A percentile compares a stretch with the other conserved stretches of the same genome.
These are phyloP conservation scores for Pichia kudriavzevii DNA, from an alignment of 1,139 yeast genomes.

Conservation along the genomic window DNA sequence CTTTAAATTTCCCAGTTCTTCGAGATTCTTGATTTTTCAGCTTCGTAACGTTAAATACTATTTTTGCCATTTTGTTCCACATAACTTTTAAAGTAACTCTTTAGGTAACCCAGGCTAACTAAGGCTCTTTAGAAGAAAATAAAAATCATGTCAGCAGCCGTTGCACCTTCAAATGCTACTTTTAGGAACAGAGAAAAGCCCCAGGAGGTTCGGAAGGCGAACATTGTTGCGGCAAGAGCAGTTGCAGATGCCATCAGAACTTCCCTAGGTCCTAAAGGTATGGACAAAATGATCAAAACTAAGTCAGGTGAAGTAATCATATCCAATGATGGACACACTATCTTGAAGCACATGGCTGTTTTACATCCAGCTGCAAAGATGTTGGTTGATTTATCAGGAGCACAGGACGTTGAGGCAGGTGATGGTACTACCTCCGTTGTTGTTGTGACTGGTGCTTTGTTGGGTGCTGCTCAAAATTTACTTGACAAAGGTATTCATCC, in stretches of 20 bases:
- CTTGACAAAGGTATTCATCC: constrained; percentile 93
- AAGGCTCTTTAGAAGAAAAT: no score
- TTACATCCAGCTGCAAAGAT: constrained; percentile 97
- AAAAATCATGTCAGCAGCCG: constrained; percentile 24
- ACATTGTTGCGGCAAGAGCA: constrained; percentile 92
- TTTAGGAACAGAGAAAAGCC: constrained; percentile 96
- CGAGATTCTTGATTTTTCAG: no score
- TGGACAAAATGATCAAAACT: constrained; percentile 98
- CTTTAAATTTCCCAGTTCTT: no score
- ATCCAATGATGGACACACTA: constrained; percentile 97
- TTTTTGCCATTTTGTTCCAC: no score
- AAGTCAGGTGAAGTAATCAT: constrained; percentile 88
- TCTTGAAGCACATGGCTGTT: constrained; percentile 93
- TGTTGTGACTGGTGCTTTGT: constrained; percentile 84
- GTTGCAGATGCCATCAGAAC: constrained; percentile 98
- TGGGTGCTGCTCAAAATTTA: constrained; percentile 90
- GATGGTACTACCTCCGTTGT: constrained; percentile 99
- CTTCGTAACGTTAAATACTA: no score
- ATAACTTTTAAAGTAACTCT: no score
- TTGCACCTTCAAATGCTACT: constrained; percentile 70
- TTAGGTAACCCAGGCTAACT: no score
- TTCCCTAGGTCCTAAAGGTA: constrained; percentile 96
- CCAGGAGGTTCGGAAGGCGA: constrained; percentile 89
- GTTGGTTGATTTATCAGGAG: constrained; percentile 95
- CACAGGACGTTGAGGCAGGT: constrained; percentile 98